These are phyloP conservation scores for Aegilops longissima DNA, from an alignment of 176 grass and related monocot genomes.

Conservation along the genomic window DNA sequence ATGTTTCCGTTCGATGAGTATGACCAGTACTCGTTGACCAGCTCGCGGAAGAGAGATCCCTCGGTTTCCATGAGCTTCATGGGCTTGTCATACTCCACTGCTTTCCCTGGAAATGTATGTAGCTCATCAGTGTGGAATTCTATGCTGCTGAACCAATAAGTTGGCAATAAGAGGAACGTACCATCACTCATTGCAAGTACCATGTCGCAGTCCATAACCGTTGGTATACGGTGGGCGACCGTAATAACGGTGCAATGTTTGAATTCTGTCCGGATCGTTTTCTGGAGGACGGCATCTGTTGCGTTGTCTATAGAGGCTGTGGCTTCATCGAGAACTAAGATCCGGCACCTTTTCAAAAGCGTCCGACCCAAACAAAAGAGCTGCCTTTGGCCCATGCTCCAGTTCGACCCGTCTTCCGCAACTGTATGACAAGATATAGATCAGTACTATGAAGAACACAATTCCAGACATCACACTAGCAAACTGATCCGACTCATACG, in stretches of 20 bases:
- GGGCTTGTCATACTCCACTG: conserved; percentile 71
- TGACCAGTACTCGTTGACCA: conserved; percentile 84
- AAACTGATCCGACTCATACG: background rate
- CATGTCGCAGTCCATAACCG: conserved; percentile 81
- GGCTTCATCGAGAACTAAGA: conserved; percentile 90
- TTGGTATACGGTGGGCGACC: conserved; percentile 83
- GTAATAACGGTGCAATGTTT: conserved; percentile 83
- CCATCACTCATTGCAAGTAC: conserved; percentile 83
- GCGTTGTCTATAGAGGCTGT: conserved; percentile 88
- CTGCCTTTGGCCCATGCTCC: conserved; percentile 99
- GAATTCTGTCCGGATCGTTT: conserved; percentile 79
- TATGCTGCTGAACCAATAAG: background rate
- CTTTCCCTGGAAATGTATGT: conserved; percentile 13
- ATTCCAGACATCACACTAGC: background rate
- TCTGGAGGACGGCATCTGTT: conserved; percentile 89
- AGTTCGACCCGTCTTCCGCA: conserved; percentile 85
- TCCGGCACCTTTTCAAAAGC: conserved; percentile 63
- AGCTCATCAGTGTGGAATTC: background rate
- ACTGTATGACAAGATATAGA: conserved; percentile 60
- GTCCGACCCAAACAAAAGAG: conserved; percentile 86
- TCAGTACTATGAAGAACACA: conserved; percentile 1
- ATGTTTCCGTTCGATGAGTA: conserved; percentile 42
- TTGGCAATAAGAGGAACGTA: conserved; percentile 29
- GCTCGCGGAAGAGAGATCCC: conserved; percentile 57
- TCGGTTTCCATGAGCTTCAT: conserved; percentile 73